Percentiles rank a stretch among this genome's conserved stretches.
phyloP scores from a whole-genome alignment of 1,139 yeast species.

The Yamadazyma jaroonii region DNA sequence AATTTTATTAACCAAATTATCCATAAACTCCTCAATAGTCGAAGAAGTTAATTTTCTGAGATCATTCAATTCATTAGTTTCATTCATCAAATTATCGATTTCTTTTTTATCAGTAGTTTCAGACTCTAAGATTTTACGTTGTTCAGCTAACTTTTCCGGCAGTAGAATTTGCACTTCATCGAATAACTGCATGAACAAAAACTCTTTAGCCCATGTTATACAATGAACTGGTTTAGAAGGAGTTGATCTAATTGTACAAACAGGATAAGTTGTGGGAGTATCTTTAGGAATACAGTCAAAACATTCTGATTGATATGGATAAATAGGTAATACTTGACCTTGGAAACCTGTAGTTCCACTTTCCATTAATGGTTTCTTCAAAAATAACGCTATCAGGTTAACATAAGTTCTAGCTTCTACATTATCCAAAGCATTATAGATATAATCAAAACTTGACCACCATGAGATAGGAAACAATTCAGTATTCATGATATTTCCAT shows the following conservation, averaged over 20 bases:
- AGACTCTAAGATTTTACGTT: slow-evolving; percentile 35
- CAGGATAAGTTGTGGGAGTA: slow-evolving; percentile 89
- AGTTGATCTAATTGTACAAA: slow-evolving; percentile 94
- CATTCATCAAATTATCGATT: slow-evolving; percentile 63
- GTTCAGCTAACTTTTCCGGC: slow-evolving; percentile 26
- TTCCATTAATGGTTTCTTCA: slow-evolving; percentile 78
- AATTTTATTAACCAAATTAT: slow-evolving; percentile 49
- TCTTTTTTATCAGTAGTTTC: slow-evolving; percentile 65
- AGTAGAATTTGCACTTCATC: slow-evolving; percentile 45
- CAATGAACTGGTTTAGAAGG: slow-evolving; percentile 97
- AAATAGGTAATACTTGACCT: slow-evolving; percentile 92
- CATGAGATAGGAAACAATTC: slow-evolving; percentile 68
- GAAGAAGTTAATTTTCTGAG: slow-evolving; percentile 47
- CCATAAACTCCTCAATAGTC: slow-evolving; percentile 28
- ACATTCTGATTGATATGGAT: slow-evolving; percentile 82
- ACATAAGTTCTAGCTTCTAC: slow-evolving; percentile 90
- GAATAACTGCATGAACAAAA: slow-evolving; percentile 78
- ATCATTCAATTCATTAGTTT: slow-evolving; percentile 71
- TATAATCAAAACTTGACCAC: slow-evolving; percentile 76
- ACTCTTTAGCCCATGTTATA: slow-evolving; percentile 96
- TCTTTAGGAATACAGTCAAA: slow-evolving; percentile 88
- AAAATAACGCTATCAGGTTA: slow-evolving; percentile 73
- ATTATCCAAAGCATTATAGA: slow-evolving; percentile 92
- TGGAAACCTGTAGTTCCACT: slow-evolving; percentile 93
- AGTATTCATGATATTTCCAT: slow-evolving; percentile 85